Evolutionary conservation across 495 filamentous ascomycete species (phyloP), one percentile per base, ranked within the genome.

Genomic region (Xylaria acuta): DNA sequence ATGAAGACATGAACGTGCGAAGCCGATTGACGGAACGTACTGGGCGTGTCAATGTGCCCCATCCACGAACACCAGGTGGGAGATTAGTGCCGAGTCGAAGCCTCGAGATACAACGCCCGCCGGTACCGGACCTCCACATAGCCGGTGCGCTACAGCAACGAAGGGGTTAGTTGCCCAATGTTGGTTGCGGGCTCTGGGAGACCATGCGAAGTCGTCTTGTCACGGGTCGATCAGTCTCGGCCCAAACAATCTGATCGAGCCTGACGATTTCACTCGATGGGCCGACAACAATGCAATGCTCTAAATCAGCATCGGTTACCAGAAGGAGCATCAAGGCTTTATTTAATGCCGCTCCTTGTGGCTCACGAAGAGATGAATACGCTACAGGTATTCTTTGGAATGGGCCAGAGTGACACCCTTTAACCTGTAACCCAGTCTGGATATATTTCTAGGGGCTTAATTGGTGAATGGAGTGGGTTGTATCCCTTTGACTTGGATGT

Each of bases 31-130:
- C 75, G 36, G 82, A 85, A 40, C 80, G 84, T 11, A 73, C 79
- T 11, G 84, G 85, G 4, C 74, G 87, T 1, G 87, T 89, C 38
- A 88, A 88, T 59, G 83, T 89, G 5, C 83, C 82, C 1, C 86
- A 89, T 74, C 87, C 87, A 14, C 79, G 86, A 53, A 89, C 86
- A 7, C 86, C 86, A 0, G 85, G 86, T 12, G 86, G 86, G 1
- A 74, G 83, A 43, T 56, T 81, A 32, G 78, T 86, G 32, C 81
- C 83, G 14, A 86, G 85, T 64, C 75, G 85, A 75, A 86, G 85
- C 69, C 54, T 86, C 59, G 85, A 86, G 62, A 81, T 86, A 58
- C 81, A 82, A 62, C 74, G 85, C 27, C 84, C 84, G 16, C 74
- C 79, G 0, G 67, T 85, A 22, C 77, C 80, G 65, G 76, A 83